Percentiles rank a stretch among this genome's conserved stretches.
phyloP scores from a whole-genome alignment of 257 asterid genomes.

The Solanum paucissectum region DNA sequence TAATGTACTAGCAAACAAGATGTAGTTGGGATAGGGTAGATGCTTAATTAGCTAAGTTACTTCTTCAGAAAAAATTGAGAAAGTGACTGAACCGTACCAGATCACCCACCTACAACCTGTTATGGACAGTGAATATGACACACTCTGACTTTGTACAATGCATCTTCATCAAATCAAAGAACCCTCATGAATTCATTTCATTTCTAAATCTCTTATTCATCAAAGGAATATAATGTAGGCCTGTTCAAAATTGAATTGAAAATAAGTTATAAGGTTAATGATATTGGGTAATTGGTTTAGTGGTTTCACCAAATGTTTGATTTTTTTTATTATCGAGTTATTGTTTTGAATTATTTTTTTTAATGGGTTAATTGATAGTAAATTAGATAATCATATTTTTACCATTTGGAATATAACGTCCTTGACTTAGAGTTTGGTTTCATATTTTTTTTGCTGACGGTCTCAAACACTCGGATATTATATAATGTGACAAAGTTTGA shows the following conservation, averaged over 20 bases:
- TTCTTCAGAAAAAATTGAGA: slow-evolving; percentile 8
- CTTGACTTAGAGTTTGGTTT: neutral
- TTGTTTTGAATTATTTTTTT: too few relatives aligned
- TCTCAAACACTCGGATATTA: neutral
- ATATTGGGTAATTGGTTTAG: neutral
- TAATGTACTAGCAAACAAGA: neutral
- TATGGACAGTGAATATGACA: slow-evolving; percentile 2
- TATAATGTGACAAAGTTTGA: too few relatives aligned
- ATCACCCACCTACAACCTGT: neutral
- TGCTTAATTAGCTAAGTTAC: neutral
- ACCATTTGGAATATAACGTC: too few relatives aligned
- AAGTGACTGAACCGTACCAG: neutral
- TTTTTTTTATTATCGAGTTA: too few relatives aligned
- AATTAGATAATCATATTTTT: too few relatives aligned
- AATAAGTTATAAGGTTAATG: too few relatives aligned
- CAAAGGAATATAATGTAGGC: neutral
- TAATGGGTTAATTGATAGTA: neutral
- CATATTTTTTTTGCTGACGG: neutral
- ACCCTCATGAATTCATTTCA: neutral
- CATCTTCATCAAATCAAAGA: neutral
- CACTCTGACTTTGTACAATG: neutral
- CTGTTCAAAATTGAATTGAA: too few relatives aligned
- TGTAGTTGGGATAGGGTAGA: neutral
- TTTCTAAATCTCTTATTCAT: neutral
- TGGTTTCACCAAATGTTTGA: neutral